Base-by-base conservation (phyloP, 2,329 filamentous ascomycete species). In the Acephala macrosclerotiorum region DNA sequence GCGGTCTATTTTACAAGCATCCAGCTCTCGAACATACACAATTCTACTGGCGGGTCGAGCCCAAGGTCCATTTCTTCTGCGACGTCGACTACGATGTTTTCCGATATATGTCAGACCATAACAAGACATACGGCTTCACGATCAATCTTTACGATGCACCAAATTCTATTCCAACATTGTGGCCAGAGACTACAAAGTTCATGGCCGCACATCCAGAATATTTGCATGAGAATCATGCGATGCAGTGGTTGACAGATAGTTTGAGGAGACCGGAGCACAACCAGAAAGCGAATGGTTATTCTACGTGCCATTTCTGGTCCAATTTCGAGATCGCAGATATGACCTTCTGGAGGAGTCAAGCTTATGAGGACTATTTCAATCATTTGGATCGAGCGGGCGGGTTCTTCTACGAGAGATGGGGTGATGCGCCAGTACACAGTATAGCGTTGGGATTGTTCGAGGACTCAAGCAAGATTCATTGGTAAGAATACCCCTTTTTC, bases 361-460 rank as follows among this genome's bases (percentile, higher is more conserved):
- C 88, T 55, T 99, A 99, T 77, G 92, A 97, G 76, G 94, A 96
- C 69, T 99, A 97, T 79, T 99, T 99, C 77, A 89, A 97, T 76
- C 94, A 98, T 79, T 85, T 99, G 38, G 96, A 99, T 79, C 88
- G 92, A 22, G 93, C 94, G 0, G 96, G 96, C 42, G 96, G 96
- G 26, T 99, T 99, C 86, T 99, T 97, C 79, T 99, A 99, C 77
- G 96, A 99, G 82, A 86, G 96, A 73, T 99, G 96, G 96, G 96
- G 96, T 11, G 96, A 99, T 83, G 96, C 96, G 1, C 96, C 96
- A 0, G 96, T 99, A 6, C 96, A 99, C 79, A 96, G 93, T 71
- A 94, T 99, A 74, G 96, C 93, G 0, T 80, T 99, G 49, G 96
- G 93, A 35, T 80, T 99, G 29, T 97, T 99, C 77, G 95, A 96